Evolutionary conservation across 2,329 filamentous ascomycete genomes (phyloP).

Genomic region (Hymenoscyphus scutula): DNA sequence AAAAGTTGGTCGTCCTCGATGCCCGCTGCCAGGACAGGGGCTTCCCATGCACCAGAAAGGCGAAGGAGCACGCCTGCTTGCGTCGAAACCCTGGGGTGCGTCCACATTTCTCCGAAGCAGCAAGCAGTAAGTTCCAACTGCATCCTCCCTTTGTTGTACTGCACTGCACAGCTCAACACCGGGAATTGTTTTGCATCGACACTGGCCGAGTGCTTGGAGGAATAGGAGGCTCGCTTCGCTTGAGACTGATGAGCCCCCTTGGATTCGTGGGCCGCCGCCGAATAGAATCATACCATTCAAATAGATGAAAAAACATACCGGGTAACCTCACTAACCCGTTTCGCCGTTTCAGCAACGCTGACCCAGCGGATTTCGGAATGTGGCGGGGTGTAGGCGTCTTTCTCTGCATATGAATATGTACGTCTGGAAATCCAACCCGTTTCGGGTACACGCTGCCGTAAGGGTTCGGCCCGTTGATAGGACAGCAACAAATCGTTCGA

Average conservation of each 20-base stretch:
- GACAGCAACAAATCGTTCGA: constrained; percentile 15
- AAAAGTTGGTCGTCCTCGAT: constrained; percentile 13
- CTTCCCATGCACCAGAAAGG: constrained; percentile 5
- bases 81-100: constrained; percentile 10
- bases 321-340: constrained; percentile 18
- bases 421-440: constrained; percentile 18
- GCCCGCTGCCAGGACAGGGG: constrained; percentile 13
- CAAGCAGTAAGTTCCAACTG: not conserved
- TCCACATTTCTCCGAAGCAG: constrained; percentile 19
- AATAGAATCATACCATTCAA: constrained; percentile 18
- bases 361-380: constrained; percentile 26
- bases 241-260: constrained; percentile 26
- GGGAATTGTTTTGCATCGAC: constrained; percentile 33
- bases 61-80: not conserved
- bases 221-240: constrained; percentile 29
- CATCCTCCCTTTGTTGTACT: not conserved
- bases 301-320: constrained; percentile 35
- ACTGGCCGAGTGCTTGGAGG: constrained; percentile 17
- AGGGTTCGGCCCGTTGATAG: constrained; percentile 33
- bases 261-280: constrained; percentile 1
- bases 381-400: constrained; percentile 26
- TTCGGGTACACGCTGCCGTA: constrained; percentile 30
- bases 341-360: constrained; percentile 12
- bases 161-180: constrained; percentile 13
- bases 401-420: constrained; percentile 32